Evolutionary conservation across 2,329 filamentous ascomycete species (phyloP).

Genomic region (Cladosporium sp.): DNA sequence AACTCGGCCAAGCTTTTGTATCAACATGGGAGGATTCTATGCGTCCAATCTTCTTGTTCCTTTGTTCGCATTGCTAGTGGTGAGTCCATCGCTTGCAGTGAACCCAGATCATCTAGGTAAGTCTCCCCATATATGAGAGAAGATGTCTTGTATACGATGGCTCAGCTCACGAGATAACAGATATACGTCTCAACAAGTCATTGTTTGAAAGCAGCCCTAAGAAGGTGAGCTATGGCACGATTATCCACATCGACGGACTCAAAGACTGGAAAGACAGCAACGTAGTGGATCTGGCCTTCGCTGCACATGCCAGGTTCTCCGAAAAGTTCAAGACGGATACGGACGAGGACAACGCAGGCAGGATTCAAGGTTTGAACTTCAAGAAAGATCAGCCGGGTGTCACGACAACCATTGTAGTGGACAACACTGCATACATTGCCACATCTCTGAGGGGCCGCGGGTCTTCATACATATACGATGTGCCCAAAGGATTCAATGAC

Average conservation of each 20-base stretch:
- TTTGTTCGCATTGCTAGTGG: too few species aligned
- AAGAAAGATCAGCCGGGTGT: background rate
- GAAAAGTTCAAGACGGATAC: background rate
- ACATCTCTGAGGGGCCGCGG: background rate
- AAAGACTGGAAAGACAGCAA: background rate
- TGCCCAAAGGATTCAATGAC: background rate
- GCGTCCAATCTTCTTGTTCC: too few species aligned
- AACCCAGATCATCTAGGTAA: background rate
- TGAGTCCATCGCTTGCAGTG: background rate
- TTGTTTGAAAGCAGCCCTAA: background rate
- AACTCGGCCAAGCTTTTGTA: too few species aligned
- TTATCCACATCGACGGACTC: background rate
- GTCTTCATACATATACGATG: constrained; percentile 3
- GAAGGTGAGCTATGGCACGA: background rate
- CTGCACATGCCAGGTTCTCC: background rate
- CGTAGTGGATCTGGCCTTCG: constrained; percentile 4
- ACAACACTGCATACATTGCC: constrained; percentile 10
- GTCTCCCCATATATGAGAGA: background rate
- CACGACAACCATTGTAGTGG: background rate
- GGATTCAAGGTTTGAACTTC: too few species aligned
- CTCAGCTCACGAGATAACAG: background rate
- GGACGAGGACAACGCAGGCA: too few species aligned
- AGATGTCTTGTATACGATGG: too few species aligned
- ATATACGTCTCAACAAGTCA: background rate
- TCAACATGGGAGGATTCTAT: too few species aligned